Evolutionary conservation across 2,329 filamentous ascomycete species (phyloP).

Genomic region (Boeremia exigua): DNA sequence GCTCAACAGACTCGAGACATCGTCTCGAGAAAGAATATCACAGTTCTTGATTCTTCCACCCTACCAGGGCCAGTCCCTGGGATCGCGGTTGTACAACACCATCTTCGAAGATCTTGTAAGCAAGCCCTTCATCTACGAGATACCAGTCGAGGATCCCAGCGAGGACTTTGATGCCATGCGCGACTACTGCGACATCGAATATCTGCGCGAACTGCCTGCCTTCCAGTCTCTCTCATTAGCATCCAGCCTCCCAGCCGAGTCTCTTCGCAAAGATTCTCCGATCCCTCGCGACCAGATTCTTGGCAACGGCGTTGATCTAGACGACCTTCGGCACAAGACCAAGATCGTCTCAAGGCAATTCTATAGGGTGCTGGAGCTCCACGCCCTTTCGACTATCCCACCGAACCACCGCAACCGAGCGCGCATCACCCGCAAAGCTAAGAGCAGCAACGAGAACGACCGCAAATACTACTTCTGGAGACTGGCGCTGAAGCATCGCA

Average conservation of each 20-base stretch:
- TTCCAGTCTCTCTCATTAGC: slow-evolving; percentile 63
- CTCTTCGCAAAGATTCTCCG: slow-evolving; percentile 60
- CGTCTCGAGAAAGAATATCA: slow-evolving; percentile 82
- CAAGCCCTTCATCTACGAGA: slow-evolving; percentile 73
- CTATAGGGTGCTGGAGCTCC: slow-evolving; percentile 75
- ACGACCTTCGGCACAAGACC: slow-evolving; percentile 62
- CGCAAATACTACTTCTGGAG: slow-evolving; percentile 74
- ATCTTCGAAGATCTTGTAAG: slow-evolving; percentile 75
- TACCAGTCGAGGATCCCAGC: slow-evolving; percentile 94
- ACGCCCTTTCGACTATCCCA: slow-evolving; percentile 66
- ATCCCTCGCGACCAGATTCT: slow-evolving; percentile 62
- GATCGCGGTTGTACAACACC: slow-evolving; percentile 77
- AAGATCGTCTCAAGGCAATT: slow-evolving; percentile 84
- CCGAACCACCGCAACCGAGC: slow-evolving; percentile 54
- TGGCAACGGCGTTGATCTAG: slow-evolving; percentile 60
- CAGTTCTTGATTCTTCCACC: slow-evolving; percentile 92
- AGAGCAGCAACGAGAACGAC: slow-evolving; percentile 62
- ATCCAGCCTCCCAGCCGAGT: slow-evolving; percentile 54
- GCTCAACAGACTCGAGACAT: slow-evolving; percentile 64
- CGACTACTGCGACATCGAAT: slow-evolving; percentile 74
- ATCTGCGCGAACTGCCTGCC: slow-evolving; percentile 64
- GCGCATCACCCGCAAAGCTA: slow-evolving; percentile 53
- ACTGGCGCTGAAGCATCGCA: slow-evolving; percentile 75
- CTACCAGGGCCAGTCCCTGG: slow-evolving; percentile 82
- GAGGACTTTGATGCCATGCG: slow-evolving; percentile 82